Base-by-base conservation (phyloP, 108 stramenopile genomes). In the Cyclotella baltica region DNA sequence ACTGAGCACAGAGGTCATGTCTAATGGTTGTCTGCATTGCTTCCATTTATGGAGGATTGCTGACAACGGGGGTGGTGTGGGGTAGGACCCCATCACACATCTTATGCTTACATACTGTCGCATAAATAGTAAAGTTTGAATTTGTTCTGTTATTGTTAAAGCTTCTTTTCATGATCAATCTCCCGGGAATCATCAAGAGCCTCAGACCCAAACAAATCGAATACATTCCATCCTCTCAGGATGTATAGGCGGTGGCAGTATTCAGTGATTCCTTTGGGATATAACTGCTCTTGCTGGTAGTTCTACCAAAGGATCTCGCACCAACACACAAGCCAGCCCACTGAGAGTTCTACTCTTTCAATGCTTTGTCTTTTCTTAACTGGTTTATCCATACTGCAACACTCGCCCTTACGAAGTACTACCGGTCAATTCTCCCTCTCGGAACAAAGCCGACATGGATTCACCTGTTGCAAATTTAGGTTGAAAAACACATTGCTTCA, bases 371-470 rank as follows among this genome's bases (percentile, higher is more conserved):
- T 67, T 80, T 19, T 89, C 73, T 57, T 87, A 88, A 6, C 85
- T 86, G 18, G 79, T 63, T 68, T 89, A 47, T 40, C 72, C 53
- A 64, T 89, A 93, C 35, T 75, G 73, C 25, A 90, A 69, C 9
- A 95, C 86, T 19, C 86, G 76, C 8, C 92, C 89, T 28, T 58
- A 51, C 0, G 88, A 85, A 29, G 94, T 93, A 23, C 94, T 92
- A 31, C 89, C 37, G 4, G 76, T 76, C 51, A 95, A 61, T 22
- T 86, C 63, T 8, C 72, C 69, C 16, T 81, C 86, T 18, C 79
- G 53, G 40, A 80, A 37, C 47, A 48, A 30, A 35, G 84, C 77
- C 9, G 82, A 92, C 61, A 95, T 87, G 27, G 90, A 80, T 73
- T 93, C 95, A 28, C 86, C 83, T 13, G 78, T 66, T 52, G 73